These are phyloP conservation scores for Calycina herbarum DNA, from an alignment of 2,329 filamentous ascomycete genomes.

Conservation along the genomic window DNA sequence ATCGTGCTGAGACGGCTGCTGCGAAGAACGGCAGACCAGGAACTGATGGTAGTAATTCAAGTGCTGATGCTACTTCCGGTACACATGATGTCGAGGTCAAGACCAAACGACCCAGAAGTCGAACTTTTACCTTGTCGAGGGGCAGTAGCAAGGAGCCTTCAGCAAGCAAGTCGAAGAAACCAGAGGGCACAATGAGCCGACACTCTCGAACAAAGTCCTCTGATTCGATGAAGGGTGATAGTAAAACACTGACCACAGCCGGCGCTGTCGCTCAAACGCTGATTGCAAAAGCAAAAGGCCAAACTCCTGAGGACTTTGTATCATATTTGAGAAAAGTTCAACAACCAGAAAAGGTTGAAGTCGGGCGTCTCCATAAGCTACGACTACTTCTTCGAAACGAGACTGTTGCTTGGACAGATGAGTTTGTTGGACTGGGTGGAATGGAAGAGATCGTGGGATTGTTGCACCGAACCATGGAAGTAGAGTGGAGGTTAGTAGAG, in stretches of 20 bases:
- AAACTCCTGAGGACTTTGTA: slow-evolving; percentile 81
- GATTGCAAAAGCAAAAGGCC: slow-evolving; percentile 69
- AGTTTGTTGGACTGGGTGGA: slow-evolving; percentile 84
- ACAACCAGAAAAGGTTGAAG: slow-evolving; percentile 80
- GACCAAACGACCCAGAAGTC: slow-evolving; percentile 63
- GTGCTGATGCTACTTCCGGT: slow-evolving; percentile 41
- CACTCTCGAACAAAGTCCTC: slow-evolving; percentile 72
- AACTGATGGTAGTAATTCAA: slow-evolving; percentile 42
- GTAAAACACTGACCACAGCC: slow-evolving; percentile 54
- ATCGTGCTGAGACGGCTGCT: slow-evolving; percentile 69
- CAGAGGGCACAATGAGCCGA: slow-evolving; percentile 61
- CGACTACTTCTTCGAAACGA: slow-evolving; percentile 88
- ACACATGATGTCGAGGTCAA: slow-evolving; percentile 42
- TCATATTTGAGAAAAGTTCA: slow-evolving; percentile 78
- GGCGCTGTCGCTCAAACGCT: slow-evolving; percentile 56
- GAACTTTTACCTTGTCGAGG: slow-evolving; percentile 64
- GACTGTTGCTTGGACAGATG: slow-evolving; percentile 92
- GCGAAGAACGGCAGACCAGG: slow-evolving; percentile 46
- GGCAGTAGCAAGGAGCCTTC: slow-evolving; percentile 51
- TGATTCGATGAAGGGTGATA: slow-evolving; percentile 65
- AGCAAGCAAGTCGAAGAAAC: slow-evolving; percentile 72
- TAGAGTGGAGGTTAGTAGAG: slow-evolving; percentile 83
- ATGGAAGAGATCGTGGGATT: slow-evolving; percentile 89
- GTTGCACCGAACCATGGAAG: slow-evolving; percentile 86
- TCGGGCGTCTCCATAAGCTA: slow-evolving; percentile 94